Evolutionary conservation across 192 early-diverging fungal species (phyloP).

Genomic region (Dissophora ornata): DNA sequence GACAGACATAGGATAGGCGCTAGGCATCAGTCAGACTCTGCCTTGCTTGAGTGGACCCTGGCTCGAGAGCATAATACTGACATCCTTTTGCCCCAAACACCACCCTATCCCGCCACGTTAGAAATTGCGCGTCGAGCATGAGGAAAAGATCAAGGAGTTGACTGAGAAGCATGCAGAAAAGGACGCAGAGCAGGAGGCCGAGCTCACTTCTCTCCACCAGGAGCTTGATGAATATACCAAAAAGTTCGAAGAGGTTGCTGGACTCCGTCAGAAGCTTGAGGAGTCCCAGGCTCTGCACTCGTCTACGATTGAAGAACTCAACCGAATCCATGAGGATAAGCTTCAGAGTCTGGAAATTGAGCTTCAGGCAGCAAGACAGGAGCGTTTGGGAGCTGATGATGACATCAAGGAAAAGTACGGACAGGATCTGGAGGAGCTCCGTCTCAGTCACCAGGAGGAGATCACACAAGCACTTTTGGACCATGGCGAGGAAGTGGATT

Average conservation of each 20-base stretch:
- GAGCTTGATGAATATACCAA: constrained; percentile 42
- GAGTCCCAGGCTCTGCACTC: constrained; percentile 51
- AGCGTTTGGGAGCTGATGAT: constrained; percentile 38
- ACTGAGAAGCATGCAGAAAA: constrained; percentile 27
- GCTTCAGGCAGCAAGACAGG: constrained; percentile 46
- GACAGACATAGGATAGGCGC: neutral
- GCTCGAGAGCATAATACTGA: neutral
- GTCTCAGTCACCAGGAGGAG: constrained; percentile 27
- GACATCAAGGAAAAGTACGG: constrained; percentile 39
- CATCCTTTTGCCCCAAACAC: neutral
- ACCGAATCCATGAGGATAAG: constrained; percentile 50
- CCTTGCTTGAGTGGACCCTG: no score
- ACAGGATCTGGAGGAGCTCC: constrained; percentile 42
- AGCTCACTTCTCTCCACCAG: constrained; percentile 39
- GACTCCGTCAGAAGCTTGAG: constrained; percentile 33
- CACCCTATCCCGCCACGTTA: constrained; percentile 2
- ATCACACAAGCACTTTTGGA: constrained; percentile 26
- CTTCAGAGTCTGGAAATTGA: constrained; percentile 51
- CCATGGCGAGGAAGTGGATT: constrained; percentile 30
- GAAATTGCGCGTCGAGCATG: constrained; percentile 51
- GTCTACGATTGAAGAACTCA: constrained; percentile 37
- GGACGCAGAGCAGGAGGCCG: constrained; percentile 40
- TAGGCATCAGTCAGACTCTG: no score
- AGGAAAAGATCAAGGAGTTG: constrained; percentile 44
- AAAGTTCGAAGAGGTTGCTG: constrained; percentile 34